Evolutionary conservation across 768 basidiomycete genomes (phyloP).

Genomic region (Kockovaella imperatae): DNA sequence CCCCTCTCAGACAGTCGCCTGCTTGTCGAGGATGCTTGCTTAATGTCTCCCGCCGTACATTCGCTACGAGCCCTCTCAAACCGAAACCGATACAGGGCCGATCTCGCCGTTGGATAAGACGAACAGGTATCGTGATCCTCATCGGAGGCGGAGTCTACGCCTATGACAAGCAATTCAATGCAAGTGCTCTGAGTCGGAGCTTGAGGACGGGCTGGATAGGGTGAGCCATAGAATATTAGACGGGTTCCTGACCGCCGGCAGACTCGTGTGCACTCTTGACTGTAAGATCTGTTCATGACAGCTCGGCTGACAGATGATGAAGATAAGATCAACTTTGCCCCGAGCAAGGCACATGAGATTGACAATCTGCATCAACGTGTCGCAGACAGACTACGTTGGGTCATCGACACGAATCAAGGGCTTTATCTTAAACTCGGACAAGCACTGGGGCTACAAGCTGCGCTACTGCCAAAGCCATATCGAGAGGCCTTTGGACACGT

Average conservation of each 20-base stretch:
- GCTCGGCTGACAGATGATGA: constrained; percentile 55
- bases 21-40: too few species aligned
- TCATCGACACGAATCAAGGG: constrained; percentile 71
- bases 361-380: constrained; percentile 77
- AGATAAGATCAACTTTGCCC: constrained; percentile 82
- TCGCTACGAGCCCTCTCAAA: too few species aligned
- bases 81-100: too few species aligned
- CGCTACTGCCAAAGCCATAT: constrained; percentile 71
- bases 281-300: constrained; percentile 23
- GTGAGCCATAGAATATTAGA: too few species aligned
- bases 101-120: constrained; percentile 15
- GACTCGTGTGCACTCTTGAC: constrained; percentile 39
- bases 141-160: constrained; percentile 49
- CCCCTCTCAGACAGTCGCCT: too few species aligned
- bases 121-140: constrained; percentile 26
- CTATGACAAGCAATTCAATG: constrained; percentile 54
- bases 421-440: constrained; percentile 43
- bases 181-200: constrained; percentile 54
- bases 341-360: constrained; percentile 58
- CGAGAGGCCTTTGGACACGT: constrained; percentile 71
- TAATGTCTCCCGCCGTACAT: too few species aligned
- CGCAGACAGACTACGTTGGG: constrained; percentile 62
- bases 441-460: constrained; percentile 59
- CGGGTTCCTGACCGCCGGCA: too few species aligned
- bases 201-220: constrained; percentile 54